Percentiles rank a stretch among this genome's conserved stretches.
Conservation (phyloP, 768 basidiomycete genomes). For the Tulasnella sp. region DNA sequence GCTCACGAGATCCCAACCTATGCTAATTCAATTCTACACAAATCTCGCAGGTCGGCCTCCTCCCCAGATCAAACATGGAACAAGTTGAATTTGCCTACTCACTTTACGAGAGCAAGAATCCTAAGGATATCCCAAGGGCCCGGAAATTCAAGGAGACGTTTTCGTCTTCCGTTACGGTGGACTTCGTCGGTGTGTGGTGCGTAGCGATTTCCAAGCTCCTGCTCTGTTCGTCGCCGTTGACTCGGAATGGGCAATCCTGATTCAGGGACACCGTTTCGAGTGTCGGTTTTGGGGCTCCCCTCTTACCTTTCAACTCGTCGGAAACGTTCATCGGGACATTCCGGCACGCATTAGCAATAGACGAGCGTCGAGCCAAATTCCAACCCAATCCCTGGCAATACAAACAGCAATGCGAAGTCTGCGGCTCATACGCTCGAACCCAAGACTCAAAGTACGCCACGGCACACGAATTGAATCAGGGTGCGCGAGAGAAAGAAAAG, state of each 20-base stretch:
- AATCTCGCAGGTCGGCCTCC: constrained; percentile 31
- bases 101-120: background rate
- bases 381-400: constrained; percentile 56
- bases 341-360: constrained; percentile 21
- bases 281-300: constrained; percentile 24
- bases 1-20: background rate
- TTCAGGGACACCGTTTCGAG: constrained; percentile 24
- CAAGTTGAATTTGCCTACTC: constrained; percentile 21
- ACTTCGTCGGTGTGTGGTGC: constrained; percentile 20
- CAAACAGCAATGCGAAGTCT: constrained; percentile 30
- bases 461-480: too few relatives aligned
- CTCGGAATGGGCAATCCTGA: background rate
- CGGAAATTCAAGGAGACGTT: constrained; percentile 16
- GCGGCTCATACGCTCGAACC: constrained; percentile 28
- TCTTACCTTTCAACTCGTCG: constrained; percentile 25
- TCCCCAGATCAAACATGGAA: constrained; percentile 24
- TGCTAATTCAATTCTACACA: background rate
- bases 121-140: background rate
- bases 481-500: too few relatives aligned
- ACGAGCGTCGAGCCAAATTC: constrained; percentile 57
- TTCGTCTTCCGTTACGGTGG: constrained; percentile 7
- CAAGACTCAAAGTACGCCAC: too few relatives aligned
- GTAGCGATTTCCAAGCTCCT: background rate
- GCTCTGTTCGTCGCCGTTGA: background rate
- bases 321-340: constrained; percentile 23